These are phyloP conservation scores for Eurotiales sp. DNA, from an alignment of 2,329 filamentous ascomycete species.

Conservation along the genomic window DNA sequence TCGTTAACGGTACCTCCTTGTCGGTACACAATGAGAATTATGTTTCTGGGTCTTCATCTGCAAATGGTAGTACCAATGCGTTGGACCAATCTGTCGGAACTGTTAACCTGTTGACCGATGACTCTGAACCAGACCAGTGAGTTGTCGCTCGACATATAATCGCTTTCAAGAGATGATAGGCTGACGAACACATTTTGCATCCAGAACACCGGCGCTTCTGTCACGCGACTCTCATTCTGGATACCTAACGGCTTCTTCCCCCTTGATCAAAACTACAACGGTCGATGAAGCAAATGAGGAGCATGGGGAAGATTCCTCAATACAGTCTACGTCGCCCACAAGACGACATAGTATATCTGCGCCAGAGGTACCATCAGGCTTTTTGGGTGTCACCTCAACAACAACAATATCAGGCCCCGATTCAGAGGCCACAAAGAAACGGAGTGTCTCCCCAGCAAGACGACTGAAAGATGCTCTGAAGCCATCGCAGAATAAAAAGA, in stretches of 20 bases:
- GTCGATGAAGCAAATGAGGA: slow-evolving; percentile 35
- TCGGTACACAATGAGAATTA: slow-evolving; percentile 24
- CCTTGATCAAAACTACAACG: slow-evolving; percentile 58
- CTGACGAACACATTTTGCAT: slow-evolving; percentile 16
- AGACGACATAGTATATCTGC: slow-evolving; percentile 29
- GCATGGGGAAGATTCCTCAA: slow-evolving; percentile 17
- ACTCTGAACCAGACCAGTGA: slow-evolving; percentile 41
- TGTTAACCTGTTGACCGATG: slow-evolving; percentile 31
- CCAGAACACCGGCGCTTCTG: slow-evolving; percentile 46
- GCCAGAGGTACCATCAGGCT: slow-evolving; percentile 42
- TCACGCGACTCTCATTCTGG: slow-evolving; percentile 63
- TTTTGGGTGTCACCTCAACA: slow-evolving; percentile 22
- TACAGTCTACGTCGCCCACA: slow-evolving; percentile 25
- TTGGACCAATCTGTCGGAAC: slow-evolving; percentile 20
- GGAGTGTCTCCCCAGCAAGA: slow-evolving; percentile 66
- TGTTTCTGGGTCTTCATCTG: slow-evolving; percentile 23
- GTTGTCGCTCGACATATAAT: slow-evolving; percentile 9
- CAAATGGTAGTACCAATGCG: slow-evolving; percentile 20
- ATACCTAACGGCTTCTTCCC: slow-evolving; percentile 66
- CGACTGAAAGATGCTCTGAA: slow-evolving; percentile 70
- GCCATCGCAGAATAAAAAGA: slow-evolving; percentile 48
- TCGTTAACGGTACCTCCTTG: neutral
- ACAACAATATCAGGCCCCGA: slow-evolving; percentile 31
- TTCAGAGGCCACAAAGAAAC: slow-evolving; percentile 43
- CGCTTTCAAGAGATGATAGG: neutral